These are phyloP conservation scores for Pascua sp. DNA, from an alignment of 1,284 basidiomycete genomes.

Conservation along the genomic window DNA sequence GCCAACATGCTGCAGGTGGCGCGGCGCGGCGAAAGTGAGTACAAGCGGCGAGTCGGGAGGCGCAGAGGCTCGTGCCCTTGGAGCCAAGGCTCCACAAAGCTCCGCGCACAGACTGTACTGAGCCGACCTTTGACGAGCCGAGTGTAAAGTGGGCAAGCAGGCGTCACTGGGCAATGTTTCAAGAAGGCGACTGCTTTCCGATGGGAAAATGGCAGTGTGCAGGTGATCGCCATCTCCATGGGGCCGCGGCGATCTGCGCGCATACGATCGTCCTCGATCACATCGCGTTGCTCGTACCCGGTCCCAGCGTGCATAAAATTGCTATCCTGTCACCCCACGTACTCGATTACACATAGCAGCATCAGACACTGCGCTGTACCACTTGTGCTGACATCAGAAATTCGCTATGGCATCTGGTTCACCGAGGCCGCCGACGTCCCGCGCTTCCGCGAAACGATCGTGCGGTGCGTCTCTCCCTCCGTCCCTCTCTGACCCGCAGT, in stretches of 20 bases:
- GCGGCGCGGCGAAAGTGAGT: constrained; percentile 41
- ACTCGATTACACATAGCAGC: too few species aligned
- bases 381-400: constrained; percentile 5
- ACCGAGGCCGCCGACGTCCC: constrained; percentile 31
- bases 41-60: too few species aligned
- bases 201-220: background rate
- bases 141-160: too few species aligned
- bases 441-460: constrained; percentile 29
- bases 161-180: too few species aligned
- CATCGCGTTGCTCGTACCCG: too few species aligned
- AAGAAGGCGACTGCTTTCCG: too few species aligned
- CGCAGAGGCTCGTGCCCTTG: background rate
- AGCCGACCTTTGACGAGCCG: too few species aligned
- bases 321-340: too few species aligned
- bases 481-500: constrained; percentile 14
- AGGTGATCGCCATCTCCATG: too few species aligned
- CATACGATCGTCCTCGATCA: background rate
- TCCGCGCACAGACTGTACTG: too few species aligned
- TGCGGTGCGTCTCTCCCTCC: constrained; percentile 21
- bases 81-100: background rate
- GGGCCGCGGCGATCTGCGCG: background rate
- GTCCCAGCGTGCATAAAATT: too few species aligned
- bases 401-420: constrained; percentile 37
- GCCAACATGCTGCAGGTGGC: constrained; percentile 39
- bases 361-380: too few species aligned